phyloP scores from a whole-genome alignment of 345 rosid species.

The Linum lewisii region DNA sequence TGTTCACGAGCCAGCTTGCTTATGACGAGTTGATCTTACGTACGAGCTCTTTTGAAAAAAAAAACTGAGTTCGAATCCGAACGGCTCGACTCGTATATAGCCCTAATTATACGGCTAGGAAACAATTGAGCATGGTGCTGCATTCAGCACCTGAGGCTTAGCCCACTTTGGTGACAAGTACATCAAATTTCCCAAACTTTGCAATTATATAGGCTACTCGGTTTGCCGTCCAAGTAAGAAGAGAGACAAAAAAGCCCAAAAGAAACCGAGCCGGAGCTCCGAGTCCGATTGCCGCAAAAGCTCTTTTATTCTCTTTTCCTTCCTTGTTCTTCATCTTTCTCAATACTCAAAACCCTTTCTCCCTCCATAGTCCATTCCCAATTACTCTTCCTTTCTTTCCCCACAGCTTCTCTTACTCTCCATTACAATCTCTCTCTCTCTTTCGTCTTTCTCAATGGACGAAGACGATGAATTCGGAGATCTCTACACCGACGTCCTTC shows the following conservation, averaged over 20 bases:
- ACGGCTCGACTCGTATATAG: no score
- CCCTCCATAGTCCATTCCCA: background rate
- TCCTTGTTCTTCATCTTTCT: background rate
- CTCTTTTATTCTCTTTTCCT: background rate
- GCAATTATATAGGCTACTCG: background rate
- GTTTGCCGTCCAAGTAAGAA: background rate
- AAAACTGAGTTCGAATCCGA: no score
- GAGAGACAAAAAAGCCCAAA: background rate
- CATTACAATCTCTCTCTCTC: background rate
- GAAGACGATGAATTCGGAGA: conserved; percentile 99
- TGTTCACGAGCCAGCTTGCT: no score
- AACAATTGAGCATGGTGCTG: no score
- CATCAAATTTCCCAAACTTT: background rate
- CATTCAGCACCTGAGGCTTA: no score
- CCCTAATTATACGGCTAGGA: no score
- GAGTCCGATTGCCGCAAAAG: background rate
- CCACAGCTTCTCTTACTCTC: background rate
- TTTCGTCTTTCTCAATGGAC: conserved; percentile 39
- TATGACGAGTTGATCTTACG: no score
- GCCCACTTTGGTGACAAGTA: no score
- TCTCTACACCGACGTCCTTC: conserved; percentile 82
- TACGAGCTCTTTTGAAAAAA: no score
- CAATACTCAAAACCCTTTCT: background rate
- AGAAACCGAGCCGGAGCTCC: background rate
- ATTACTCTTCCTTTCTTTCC: background rate